phyloP scores from a whole-genome alignment of 2,329 filamentous ascomycete genomes.

The Scytalidium lignicola region DNA sequence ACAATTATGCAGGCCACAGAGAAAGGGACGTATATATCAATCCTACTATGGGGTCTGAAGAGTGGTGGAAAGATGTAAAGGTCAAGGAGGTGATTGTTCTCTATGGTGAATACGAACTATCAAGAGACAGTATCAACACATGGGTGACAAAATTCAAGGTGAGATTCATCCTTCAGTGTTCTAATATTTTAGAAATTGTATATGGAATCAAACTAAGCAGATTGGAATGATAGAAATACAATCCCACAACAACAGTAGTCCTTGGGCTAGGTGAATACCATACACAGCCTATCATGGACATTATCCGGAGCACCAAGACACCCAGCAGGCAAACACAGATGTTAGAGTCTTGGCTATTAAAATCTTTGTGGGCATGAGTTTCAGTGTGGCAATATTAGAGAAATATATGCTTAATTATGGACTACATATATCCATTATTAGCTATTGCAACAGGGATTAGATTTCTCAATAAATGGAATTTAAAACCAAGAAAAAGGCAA shows the following conservation, averaged over 20 bases:
- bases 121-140: background rate
- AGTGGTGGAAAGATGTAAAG: conserved; percentile 49
- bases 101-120: conserved; percentile 36
- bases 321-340: background rate
- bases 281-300: conserved; percentile 18
- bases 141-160: background rate
- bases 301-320: conserved; percentile 1
- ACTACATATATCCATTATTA: too few species aligned
- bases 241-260: background rate
- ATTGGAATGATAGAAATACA: background rate
- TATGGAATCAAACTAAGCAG: background rate
- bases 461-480: too few species aligned
- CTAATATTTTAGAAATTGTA: background rate
- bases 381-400: too few species aligned
- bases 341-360: background rate
- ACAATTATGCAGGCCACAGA: conserved; percentile 38
- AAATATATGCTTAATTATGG: too few species aligned
- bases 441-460: too few species aligned
- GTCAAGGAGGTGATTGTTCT: conserved; percentile 46
- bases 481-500: too few species aligned
- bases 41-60: conserved; percentile 42
- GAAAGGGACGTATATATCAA: conserved; percentile 43
- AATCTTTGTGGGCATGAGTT: background rate
- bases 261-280: conserved; percentile 20
- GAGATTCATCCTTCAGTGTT: background rate